Percentiles rank a stretch among this genome's conserved stretches.
Evolutionary conservation across 768 basidiomycete species (phyloP).

Genomic region (Flagelloscypha sp.): DNA sequence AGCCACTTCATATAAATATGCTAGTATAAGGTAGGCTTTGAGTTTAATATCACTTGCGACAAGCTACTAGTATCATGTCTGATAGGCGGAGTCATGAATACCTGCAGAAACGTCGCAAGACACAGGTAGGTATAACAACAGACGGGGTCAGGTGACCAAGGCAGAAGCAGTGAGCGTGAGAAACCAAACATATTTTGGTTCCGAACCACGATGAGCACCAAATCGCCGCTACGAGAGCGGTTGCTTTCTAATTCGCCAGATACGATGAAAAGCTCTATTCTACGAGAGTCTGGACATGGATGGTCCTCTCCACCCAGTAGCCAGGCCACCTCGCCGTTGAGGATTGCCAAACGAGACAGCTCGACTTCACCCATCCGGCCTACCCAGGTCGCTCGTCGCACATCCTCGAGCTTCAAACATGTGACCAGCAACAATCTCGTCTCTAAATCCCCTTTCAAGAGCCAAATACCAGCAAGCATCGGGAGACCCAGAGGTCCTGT

Average conservation of each 20-base stretch:
- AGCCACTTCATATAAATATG: too few relatives aligned
- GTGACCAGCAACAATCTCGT: slow-evolving; percentile 72
- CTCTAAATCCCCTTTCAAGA: slow-evolving; percentile 80
- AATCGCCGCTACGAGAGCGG: slow-evolving; percentile 48
- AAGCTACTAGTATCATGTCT: too few relatives aligned
- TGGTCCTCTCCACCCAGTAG: slow-evolving; percentile 43
- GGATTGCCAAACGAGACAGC: slow-evolving; percentile 63
- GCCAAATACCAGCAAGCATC: slow-evolving; percentile 42
- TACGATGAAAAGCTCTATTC: slow-evolving; percentile 54
- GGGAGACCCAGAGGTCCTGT: slow-evolving; percentile 21
- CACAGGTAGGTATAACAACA: too few relatives aligned
- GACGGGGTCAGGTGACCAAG: too few relatives aligned
- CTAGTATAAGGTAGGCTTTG: too few relatives aligned
- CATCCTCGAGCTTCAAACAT: slow-evolving; percentile 74
- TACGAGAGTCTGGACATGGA: slow-evolving; percentile 56
- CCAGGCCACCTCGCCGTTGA: slow-evolving; percentile 54
- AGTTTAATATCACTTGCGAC: too few relatives aligned
- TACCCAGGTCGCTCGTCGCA: slow-evolving; percentile 55
- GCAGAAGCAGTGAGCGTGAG: background rate
- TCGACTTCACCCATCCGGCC: slow-evolving; percentile 28
- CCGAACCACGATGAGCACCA: slow-evolving; percentile 14
- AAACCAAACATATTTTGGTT: background rate
- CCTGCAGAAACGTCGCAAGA: too few relatives aligned
- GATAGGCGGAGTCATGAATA: too few relatives aligned
- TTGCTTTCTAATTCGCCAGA: slow-evolving; percentile 57